Base-by-base conservation (phyloP, 2,329 filamentous ascomycete species). In the Ambrosiella beaveri region DNA sequence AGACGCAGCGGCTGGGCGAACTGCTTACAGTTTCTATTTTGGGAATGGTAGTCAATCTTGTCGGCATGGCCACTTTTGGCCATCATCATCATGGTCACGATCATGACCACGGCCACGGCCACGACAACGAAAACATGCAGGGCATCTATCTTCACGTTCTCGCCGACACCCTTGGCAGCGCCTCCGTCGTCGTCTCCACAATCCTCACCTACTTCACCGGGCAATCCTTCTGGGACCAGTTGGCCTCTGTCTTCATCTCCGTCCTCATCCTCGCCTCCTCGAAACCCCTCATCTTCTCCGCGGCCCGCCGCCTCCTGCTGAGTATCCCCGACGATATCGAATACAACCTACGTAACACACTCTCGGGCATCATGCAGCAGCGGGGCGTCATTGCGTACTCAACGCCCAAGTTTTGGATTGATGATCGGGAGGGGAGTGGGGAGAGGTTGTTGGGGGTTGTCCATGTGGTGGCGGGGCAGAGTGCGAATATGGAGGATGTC, bases 131-230 rank as follows among this genome's bases (percentile, higher is more conserved):
- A 65, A 98, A 98, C 67, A 96, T 98, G 90, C 73, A 93, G 64
- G 93, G 93, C 11, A 97, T 98, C 63, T 98, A 95, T 70, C 75
- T 98, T 17, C 93, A 98, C 66, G 87, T 98, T 55, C 76, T 97
- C 36, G 93, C 93, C 5, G 93, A 98, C 68, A 95, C 93, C 0
- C 81, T 97, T 37, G 93, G 93, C 35, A 96, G 90, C 57, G 86
- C 90, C 1, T 93, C 93, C 0, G 93, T 98, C 53, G 95, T 98
- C 62, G 81, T 89, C 39, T 96, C 89, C 7, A 98, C 93, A 0
- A 73, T 88, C 0, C 75, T 97, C 19, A 95, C 94, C 0, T 85
- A 94, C 66, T 83, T 88, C 65, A 85, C 87, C 66, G 86, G 86
- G 13, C 97, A 91, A 89, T 80, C 88, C 6, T 88, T 91, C 27